Evolutionary conservation across 208 protist species (phyloP).

Genomic region (Phytomonas sp.): DNA sequence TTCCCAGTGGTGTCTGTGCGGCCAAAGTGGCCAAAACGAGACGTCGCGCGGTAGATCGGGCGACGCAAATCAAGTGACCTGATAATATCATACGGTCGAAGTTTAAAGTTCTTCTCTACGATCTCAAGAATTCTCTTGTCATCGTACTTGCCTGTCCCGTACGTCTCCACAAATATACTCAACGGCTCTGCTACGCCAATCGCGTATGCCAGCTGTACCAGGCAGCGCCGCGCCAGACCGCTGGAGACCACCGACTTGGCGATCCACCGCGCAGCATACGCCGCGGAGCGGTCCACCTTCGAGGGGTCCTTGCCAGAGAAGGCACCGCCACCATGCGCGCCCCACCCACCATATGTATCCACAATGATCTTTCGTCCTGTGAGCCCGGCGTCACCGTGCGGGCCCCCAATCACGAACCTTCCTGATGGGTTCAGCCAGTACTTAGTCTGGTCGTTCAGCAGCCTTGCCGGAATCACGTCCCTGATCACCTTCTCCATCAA

Average conservation of each 20-base stretch:
- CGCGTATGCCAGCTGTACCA: conserved; percentile 99
- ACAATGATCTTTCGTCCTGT: conserved; percentile 99
- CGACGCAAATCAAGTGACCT: conserved; percentile 92
- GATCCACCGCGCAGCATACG: conserved; percentile 98
- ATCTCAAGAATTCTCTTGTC: conserved; percentile 70
- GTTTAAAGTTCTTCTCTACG: conserved; percentile 98
- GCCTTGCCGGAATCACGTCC: conserved; percentile 89
- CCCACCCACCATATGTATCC: conserved; percentile 99
- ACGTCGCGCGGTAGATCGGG: conserved; percentile 97
- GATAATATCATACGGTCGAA: conserved; percentile 97
- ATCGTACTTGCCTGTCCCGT: conserved; percentile 93
- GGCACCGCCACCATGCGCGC: conserved; percentile 99
- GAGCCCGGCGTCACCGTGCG: conserved; percentile 98
- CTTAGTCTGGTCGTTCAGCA: conserved; percentile 94
- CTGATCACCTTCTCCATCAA: conserved; percentile 95
- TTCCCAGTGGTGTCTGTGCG: conserved; percentile 79
- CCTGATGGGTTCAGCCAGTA: conserved; percentile 99
- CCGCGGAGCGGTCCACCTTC: conserved; percentile 99
- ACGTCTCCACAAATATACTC: conserved; percentile 98
- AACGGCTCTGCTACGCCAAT: conserved; percentile 98
- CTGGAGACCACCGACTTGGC: conserved; percentile 98
- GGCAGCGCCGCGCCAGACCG: conserved; percentile 88
- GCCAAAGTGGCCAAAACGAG: conserved; percentile 99
- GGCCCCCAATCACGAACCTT: conserved; percentile 99
- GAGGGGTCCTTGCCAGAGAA: conserved; percentile 99